Base-by-base conservation (phyloP, 129 eudicot genomes). In the Artemisia tridentata region DNA sequence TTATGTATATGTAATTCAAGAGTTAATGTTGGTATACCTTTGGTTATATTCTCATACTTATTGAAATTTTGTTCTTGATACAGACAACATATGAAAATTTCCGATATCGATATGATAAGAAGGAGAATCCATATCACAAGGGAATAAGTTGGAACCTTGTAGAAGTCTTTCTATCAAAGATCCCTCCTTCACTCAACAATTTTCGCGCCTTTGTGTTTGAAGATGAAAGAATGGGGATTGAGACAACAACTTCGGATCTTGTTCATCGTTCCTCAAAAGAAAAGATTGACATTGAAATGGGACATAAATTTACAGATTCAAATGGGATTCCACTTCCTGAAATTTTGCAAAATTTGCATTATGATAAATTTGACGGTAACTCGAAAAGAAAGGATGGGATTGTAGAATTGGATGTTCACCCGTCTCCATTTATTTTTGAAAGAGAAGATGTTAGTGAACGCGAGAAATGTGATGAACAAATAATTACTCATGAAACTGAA, bases 81-180 rank as follows among this genome's bases (percentile, higher is more conserved):
- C 92, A 95, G 97, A 90, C 97, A 57, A 90, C 99, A 8, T 95
- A 95, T 58, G 97, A 95, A 83, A 93, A 95, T 71, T 90, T 90
- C 68, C 84, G 99, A 64, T 84, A 84, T 62, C 81, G 86, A 65
- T 95, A 95, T 66, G 97, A 88, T 79, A 88, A 83, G 50, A 90
- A 79, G 81, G 93, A 86, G 81, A 95, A 95, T 76, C 99, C 99
- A 57, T 86, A 90, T 81, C 84, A 95, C 83, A 83, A 38, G 64
- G 97, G 99, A 78, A 77, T 75, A 63, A 19, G 86, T 34, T 53
- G 81, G 51, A 95, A 95, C 74, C 80, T 95, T 69, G 20, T 25
- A 73, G 97, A 95, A 82, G 83, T 86, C 5, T 85, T 95, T 62
- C 68, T 87, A 54, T 80, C 91, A 19, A 90, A 62, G 77, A 88